phyloP scores from a whole-genome alignment of 1,139 yeast genomes.

The Sugiyamaella paludigena region DNA sequence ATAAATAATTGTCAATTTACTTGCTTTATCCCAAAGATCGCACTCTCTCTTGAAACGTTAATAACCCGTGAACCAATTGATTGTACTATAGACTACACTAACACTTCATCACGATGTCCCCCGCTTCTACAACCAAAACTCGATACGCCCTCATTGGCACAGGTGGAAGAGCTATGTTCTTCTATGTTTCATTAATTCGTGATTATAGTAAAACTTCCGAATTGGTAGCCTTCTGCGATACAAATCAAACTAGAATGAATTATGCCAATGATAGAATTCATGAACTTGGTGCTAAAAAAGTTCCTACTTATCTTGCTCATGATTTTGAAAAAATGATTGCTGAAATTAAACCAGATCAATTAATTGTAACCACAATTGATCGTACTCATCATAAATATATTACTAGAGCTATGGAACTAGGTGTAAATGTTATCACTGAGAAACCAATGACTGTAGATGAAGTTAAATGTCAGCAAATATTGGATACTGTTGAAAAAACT shows the following conservation, averaged over 20 bases:
- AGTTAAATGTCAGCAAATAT: slow-evolving; percentile 20
- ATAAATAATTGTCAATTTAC: too few species aligned
- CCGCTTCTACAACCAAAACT: slow-evolving; percentile 11
- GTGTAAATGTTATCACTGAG: slow-evolving; percentile 20
- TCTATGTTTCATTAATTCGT: slow-evolving; percentile 18
- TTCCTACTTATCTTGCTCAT: slow-evolving; percentile 19
- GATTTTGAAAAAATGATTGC: slow-evolving; percentile 21
- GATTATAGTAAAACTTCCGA: slow-evolving; percentile 19
- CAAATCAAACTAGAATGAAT: slow-evolving; percentile 21
- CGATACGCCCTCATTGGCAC: slow-evolving; percentile 22
- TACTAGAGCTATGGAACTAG: slow-evolving; percentile 21
- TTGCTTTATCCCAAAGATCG: too few species aligned
- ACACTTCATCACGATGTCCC: not conserved
- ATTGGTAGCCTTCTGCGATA: slow-evolving; percentile 22
- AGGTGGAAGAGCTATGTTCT: slow-evolving; percentile 23
- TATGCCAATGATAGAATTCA: slow-evolving; percentile 18
- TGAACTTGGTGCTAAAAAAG: slow-evolving; percentile 15
- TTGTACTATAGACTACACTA: too few species aligned
- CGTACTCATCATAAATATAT: slow-evolving; percentile 23
- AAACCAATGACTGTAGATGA: slow-evolving; percentile 23
- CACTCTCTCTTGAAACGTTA: too few species aligned
- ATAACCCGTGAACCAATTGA: too few species aligned
- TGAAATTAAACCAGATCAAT: slow-evolving; percentile 17
- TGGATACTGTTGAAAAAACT: slow-evolving; percentile 20
- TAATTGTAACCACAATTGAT: slow-evolving; percentile 22